Evolutionary conservation across 495 filamentous ascomycete genomes (phyloP).

Genomic region (Hypoxylon lienhwacheense): DNA sequence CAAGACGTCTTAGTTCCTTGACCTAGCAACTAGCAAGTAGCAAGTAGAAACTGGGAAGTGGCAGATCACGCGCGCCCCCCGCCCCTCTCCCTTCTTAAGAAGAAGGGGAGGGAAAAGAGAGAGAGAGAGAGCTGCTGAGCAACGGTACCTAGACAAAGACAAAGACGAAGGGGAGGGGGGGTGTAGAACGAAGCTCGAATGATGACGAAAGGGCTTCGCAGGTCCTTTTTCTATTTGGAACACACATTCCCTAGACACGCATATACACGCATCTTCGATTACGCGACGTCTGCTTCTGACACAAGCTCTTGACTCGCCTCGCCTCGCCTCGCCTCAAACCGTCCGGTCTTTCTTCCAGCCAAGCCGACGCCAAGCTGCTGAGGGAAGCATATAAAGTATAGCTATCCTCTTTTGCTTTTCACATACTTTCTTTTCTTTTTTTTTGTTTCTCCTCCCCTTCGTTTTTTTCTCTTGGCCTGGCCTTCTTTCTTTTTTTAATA

Average conservation of each 20-base stretch:
- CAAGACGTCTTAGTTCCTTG: not conserved
- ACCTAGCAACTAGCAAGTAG: no score
- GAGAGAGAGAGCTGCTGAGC: not conserved
- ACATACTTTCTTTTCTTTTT: not conserved
- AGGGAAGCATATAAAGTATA: conserved; percentile 27
- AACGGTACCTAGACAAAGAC: not conserved
- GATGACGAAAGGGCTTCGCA: conserved; percentile 18
- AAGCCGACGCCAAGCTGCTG: not conserved
- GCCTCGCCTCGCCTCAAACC: no score
- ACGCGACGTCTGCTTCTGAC: conserved; percentile 16
- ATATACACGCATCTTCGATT: conserved; percentile 4
- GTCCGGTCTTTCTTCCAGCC: conserved; percentile 30
- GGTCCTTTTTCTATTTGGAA: no score
- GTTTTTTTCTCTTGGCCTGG: no score
- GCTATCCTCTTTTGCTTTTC: conserved; percentile 8
- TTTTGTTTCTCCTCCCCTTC: conserved; percentile 2
- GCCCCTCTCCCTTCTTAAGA: no score
- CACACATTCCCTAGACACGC: not conserved
- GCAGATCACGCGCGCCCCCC: conserved; percentile 12
- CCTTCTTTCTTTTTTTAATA: not conserved
- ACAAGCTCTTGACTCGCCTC: conserved; percentile 20
- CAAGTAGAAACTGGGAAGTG: not conserved
- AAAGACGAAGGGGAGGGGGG: not conserved
- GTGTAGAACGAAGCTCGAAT: no score
- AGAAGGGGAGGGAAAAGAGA: not conserved